Percentiles rank a stretch among this genome's conserved stretches.
These are phyloP conservation scores for Boletus calvinii DNA, from an alignment of 1,284 basidiomycete species.

Conservation along the genomic window DNA sequence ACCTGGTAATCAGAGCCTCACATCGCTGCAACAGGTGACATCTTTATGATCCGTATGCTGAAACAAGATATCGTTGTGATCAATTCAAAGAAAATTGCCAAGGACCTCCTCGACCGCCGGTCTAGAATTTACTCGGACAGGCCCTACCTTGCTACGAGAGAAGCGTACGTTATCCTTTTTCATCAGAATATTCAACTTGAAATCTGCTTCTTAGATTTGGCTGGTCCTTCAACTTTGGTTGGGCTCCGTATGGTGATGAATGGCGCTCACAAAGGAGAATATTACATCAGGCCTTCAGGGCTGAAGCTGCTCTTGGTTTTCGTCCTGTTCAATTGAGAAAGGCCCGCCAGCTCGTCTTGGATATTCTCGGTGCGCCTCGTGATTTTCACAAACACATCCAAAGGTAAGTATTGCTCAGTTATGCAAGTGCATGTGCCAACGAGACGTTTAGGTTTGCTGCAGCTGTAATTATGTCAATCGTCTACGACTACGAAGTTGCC, in stretches of 20 bases:
- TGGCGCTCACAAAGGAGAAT: slow-evolving; percentile 29
- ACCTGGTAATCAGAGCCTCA: background rate
- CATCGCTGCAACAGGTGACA: slow-evolving; percentile 15
- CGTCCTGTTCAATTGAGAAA: slow-evolving; percentile 26
- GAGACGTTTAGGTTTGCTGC: slow-evolving; percentile 19
- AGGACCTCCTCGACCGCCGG: slow-evolving; percentile 27
- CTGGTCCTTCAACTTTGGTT: slow-evolving; percentile 25
- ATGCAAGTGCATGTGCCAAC: background rate
- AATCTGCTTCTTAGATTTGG: slow-evolving; percentile 23
- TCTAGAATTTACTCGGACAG: slow-evolving; percentile 30
- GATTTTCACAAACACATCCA: slow-evolving; percentile 23
- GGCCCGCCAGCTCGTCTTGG: slow-evolving; percentile 16
- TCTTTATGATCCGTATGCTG: slow-evolving; percentile 24
- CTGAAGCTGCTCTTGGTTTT: slow-evolving; percentile 18
- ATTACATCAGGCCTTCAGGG: slow-evolving; percentile 31
- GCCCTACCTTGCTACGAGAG: slow-evolving; percentile 24
- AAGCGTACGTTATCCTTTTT: slow-evolving; percentile 16
- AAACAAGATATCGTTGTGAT: slow-evolving; percentile 27
- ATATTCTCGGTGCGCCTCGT: slow-evolving; percentile 20
- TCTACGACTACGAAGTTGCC: slow-evolving; percentile 28
- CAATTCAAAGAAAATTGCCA: slow-evolving; percentile 22
- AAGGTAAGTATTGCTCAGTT: background rate
- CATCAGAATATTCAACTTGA: background rate
- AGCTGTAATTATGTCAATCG: slow-evolving; percentile 23
- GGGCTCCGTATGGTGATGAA: slow-evolving; percentile 17